Evolutionary conservation across 805 yeast genomes (phyloP).

Genomic region (Starmerella cellae): DNA sequence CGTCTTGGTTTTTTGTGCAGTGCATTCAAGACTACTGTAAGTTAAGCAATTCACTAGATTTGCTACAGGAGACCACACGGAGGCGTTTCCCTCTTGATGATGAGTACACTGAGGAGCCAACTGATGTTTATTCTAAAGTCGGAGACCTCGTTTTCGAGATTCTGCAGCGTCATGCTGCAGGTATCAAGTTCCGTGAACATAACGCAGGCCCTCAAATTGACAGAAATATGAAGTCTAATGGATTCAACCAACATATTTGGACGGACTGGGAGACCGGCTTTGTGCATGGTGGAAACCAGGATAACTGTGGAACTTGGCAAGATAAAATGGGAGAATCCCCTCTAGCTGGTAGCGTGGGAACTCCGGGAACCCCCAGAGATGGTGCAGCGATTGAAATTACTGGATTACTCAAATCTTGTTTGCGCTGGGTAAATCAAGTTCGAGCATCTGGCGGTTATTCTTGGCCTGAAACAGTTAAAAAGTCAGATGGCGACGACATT

Average conservation of each 20-base stretch:
- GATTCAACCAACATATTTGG: slow-evolving; percentile 66
- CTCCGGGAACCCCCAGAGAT: slow-evolving; percentile 95
- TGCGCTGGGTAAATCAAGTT: slow-evolving; percentile 63
- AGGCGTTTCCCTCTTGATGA: slow-evolving; percentile 88
- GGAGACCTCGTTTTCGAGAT: slow-evolving; percentile 74
- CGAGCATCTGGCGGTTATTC: slow-evolving; percentile 43
- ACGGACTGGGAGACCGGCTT: slow-evolving; percentile 88
- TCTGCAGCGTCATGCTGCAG: slow-evolving; percentile 74
- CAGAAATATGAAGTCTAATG: slow-evolving; percentile 83
- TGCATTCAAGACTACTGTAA: slow-evolving; percentile 71
- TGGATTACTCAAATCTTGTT: slow-evolving; percentile 71
- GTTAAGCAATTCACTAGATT: slow-evolving; percentile 44
- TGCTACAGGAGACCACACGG: slow-evolving; percentile 57
- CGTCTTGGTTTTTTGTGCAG: slow-evolving; percentile 88
- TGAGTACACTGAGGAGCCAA: slow-evolving; percentile 60
- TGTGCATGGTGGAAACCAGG: slow-evolving; percentile 80
- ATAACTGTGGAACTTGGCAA: slow-evolving; percentile 98
- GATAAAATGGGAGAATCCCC: slow-evolving; percentile 97
- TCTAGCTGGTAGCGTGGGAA: slow-evolving; percentile 71
- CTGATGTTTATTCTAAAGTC: slow-evolving; percentile 53
- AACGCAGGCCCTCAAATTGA: slow-evolving; percentile 85
- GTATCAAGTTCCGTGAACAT: slow-evolving; percentile 81
- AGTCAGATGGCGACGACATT: slow-evolving; percentile 44
- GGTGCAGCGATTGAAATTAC: slow-evolving; percentile 92
- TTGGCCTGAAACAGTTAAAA: slow-evolving; percentile 40